Conservation (phyloP, 306 rosid species). For the Leucaena leucocephala region DNA sequence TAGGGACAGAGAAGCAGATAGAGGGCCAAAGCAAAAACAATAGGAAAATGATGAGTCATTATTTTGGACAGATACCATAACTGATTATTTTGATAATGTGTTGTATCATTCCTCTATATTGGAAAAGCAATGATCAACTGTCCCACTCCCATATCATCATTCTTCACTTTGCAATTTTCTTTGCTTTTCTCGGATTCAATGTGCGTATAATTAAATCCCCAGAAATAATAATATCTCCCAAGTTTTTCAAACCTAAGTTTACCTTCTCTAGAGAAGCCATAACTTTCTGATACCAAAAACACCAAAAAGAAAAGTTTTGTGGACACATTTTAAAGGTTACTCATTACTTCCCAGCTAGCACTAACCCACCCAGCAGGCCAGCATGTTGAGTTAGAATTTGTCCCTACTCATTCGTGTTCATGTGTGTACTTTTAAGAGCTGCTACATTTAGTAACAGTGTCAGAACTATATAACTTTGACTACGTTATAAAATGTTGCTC, state of each 20-base stretch:
- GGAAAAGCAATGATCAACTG: constrained; percentile 60
- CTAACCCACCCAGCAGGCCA: neutral
- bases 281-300: constrained; percentile 18
- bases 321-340: constrained; percentile 21
- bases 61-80: constrained; percentile 73
- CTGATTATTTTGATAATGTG: constrained; percentile 80
- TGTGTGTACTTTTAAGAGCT: neutral
- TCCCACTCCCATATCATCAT: constrained; percentile 46
- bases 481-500: neutral
- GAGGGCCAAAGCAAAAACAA: constrained; percentile 61
- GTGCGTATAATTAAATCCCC: constrained; percentile 22
- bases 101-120: constrained; percentile 69
- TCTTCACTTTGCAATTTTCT: constrained; percentile 57
- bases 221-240: constrained; percentile 34
- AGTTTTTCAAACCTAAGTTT: constrained; percentile 32
- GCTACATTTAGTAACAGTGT: neutral
- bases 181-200: constrained; percentile 44
- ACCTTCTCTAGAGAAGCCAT: constrained; percentile 45
- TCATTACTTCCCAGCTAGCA: constrained; percentile 27
- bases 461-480: neutral
- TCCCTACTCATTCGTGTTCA: constrained; percentile 12
- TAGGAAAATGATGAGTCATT: constrained; percentile 83
- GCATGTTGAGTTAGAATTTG: neutral
- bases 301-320: neutral
- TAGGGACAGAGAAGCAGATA: constrained; percentile 62